Conservation (phyloP, 179 eudicot species). For the Sideroxylon spinosum region DNA sequence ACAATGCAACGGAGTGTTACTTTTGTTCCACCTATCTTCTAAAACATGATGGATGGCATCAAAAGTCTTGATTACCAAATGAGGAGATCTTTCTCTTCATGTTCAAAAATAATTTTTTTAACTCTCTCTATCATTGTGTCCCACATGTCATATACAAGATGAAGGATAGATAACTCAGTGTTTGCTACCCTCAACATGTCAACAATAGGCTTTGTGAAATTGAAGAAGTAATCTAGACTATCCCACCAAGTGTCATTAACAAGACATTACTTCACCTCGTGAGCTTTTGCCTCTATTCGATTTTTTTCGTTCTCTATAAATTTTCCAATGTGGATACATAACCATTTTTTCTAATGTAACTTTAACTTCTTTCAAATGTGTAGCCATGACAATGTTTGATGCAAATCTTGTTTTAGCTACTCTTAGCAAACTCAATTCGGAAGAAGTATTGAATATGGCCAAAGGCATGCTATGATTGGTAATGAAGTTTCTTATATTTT, state of each 20-base stretch:
- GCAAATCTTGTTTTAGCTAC: no score
- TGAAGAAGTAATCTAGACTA: background rate
- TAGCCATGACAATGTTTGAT: no score
- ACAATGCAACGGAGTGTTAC: background rate
- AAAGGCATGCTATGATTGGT: constrained; percentile 3
- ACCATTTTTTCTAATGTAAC: no score
- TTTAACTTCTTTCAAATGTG: no score
- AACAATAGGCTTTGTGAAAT: background rate
- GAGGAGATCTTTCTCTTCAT: background rate
- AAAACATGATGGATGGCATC: background rate
- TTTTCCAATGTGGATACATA: no score
- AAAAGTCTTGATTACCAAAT: background rate
- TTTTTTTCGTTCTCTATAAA: background rate
- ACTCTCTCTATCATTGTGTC: constrained; percentile 13
- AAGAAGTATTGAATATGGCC: no score
- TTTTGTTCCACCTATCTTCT: background rate
- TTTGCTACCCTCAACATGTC: background rate
- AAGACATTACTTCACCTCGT: background rate
- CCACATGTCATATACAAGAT: constrained; percentile 1
- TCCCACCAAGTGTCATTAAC: background rate
- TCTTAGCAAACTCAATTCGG: no score
- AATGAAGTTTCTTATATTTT: constrained; percentile 19
- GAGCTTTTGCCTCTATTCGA: background rate
- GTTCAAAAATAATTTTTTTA: background rate
- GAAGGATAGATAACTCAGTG: background rate